A percentile compares a stretch with the other conserved stretches of the same genome.
phyloP scores from a whole-genome alignment of 495 filamentous ascomycete species.

The Penicillium atrosanguineum region DNA sequence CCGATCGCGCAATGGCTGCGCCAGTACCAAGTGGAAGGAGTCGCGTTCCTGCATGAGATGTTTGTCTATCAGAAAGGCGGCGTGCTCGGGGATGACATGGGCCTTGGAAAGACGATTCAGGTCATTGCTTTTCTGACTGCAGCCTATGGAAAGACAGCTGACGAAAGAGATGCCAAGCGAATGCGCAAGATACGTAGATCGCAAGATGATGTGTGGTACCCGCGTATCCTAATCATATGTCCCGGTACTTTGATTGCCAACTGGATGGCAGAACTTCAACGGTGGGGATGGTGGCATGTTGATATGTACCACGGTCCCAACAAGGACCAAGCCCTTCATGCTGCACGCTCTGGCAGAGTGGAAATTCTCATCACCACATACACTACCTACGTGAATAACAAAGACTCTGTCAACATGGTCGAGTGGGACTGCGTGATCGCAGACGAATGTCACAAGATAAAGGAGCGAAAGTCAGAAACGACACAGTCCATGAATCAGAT shows the following conservation, averaged over 20 bases:
- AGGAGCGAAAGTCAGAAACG: conserved; percentile 71
- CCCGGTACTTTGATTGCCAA: conserved; percentile 86
- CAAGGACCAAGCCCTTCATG: conserved; percentile 68
- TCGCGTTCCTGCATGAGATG: conserved; percentile 78
- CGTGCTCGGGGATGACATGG: conserved; percentile 95
- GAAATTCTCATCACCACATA: conserved; percentile 97
- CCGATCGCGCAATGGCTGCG: conserved; percentile 90
- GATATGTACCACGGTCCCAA: conserved; percentile 77
- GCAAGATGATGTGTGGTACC: conserved; percentile 69
- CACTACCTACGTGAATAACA: conserved; percentile 75
- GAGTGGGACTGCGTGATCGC: conserved; percentile 97
- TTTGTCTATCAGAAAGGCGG: conserved; percentile 94
- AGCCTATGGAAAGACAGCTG: conserved; percentile 92
- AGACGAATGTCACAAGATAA: conserved; percentile 93
- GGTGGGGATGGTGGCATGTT: conserved; percentile 95
- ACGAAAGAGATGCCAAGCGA: conserved; percentile 80
- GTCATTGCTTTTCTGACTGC: conserved; percentile 92
- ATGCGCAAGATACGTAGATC: conserved; percentile 84
- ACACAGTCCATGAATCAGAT: conserved; percentile 88
- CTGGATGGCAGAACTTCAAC: conserved; percentile 79
- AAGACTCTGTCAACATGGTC: conserved; percentile 74
- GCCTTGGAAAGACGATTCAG: conserved; percentile 94
- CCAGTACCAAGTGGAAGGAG: conserved; percentile 87
- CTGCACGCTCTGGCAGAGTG: conserved; percentile 69
- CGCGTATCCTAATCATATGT: conserved; percentile 80